Conservation (phyloP, 495 filamentous ascomycete species). For the Neurospora hispaniola region DNA sequence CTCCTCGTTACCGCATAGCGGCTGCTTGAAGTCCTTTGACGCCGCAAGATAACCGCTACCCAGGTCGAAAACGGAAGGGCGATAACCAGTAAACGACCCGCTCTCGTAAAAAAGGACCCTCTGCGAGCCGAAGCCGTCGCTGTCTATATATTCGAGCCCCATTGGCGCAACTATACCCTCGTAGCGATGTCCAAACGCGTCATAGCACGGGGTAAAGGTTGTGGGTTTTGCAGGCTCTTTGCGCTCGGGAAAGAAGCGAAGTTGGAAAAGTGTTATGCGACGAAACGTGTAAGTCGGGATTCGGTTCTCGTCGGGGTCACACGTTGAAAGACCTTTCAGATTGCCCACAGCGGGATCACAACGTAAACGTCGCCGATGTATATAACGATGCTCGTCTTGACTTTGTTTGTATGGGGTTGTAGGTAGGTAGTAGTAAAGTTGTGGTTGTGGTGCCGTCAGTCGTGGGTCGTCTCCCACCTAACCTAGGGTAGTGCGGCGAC, state of each 20-base stretch:
- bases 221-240: neutral
- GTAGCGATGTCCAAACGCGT: slow-evolving; percentile 3
- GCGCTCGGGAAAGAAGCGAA: neutral
- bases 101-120: slow-evolving; percentile 37
- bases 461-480: no score
- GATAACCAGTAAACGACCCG: slow-evolving; percentile 44
- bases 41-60: slow-evolving; percentile 38
- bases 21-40: slow-evolving; percentile 38
- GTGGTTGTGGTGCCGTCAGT: no score
- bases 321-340: neutral
- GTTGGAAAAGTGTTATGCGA: neutral
- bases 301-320: neutral
- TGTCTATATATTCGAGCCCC: slow-evolving; percentile 11
- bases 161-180: slow-evolving; percentile 20
- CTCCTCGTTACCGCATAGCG: slow-evolving; percentile 75
- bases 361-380: neutral
- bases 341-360: neutral
- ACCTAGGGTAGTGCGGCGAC: neutral
- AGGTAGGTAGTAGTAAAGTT: no score
- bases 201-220: slow-evolving; percentile 14
- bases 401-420: neutral
- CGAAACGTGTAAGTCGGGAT: neutral
- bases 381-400: neutral
- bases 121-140: slow-evolving; percentile 22
- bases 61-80: slow-evolving; percentile 23